Base-by-base conservation (phyloP, 1,284 basidiomycete genomes). In the Afroboletus lepidellus region DNA sequence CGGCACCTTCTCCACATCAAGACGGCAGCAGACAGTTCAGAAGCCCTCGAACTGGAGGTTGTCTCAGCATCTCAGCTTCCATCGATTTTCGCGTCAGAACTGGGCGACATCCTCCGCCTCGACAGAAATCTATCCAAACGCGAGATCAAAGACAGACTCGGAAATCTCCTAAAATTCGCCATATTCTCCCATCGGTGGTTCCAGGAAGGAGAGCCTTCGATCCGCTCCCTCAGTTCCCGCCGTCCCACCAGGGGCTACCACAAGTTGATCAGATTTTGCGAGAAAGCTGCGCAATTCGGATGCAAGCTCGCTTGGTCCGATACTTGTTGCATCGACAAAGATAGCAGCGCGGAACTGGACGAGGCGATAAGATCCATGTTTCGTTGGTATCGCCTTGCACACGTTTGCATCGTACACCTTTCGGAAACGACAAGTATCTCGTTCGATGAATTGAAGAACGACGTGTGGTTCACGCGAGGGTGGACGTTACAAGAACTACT, bases 281-380 rank as follows among this genome's bases (percentile, higher is more conserved):
- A 42, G 32, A 42, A 43, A n/a, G 57, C 60, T 5, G 12, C 7
- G 6, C 43, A 44, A 16, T 51, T 53, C n/a, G 56, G 50, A 20
- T 61, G 60, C 46, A 51, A 23, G 20, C 52, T 61, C n/a, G 38
- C 38, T 8, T 39, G 38, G 38, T 39, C 38, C 38, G 38, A 39
- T 39, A 61, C 62, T 1, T 62, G 57, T 7, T 61, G 62, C n/a
- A 61, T 61, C 38, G 50, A 61, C 13, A 64, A 61, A 29, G 41
- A 33, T 5, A 61, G 60, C 38, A 61, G 61, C 11, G 48, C 61
- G 8, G 60, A 60, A 23, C 59, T 64, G 15, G 61, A 64, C 24
- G 59, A 61, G 16, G 57, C 61, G 7, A 62, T 64, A 18, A 43
- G 57, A 29, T 61, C 60, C 3, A 61, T 61, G 61, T 61, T 61